Conservation (phyloP, 2,329 filamentous ascomycete species). For the Apiospora marii region DNA sequence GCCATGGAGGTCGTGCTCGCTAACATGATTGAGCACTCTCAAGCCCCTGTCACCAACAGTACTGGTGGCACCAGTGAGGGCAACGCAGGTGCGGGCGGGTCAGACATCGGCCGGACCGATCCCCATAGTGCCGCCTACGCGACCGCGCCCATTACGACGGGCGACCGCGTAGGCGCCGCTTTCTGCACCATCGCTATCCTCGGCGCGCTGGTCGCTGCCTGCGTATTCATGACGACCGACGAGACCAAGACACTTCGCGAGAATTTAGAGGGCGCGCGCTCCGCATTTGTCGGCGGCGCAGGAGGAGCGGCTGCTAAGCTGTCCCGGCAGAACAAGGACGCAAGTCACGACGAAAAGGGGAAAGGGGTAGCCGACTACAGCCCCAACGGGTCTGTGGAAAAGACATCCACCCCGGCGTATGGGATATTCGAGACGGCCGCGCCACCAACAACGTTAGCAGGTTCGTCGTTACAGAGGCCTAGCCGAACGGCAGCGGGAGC, state of each 20-base stretch:
- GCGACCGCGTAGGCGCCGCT: conserved; percentile 73
- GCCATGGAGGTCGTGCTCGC: conserved; percentile 71
- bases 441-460: not conserved
- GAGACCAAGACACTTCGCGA: conserved; percentile 46
- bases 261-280: conserved; percentile 36
- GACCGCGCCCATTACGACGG: conserved; percentile 57
- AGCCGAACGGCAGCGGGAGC: not conserved
- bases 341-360: conserved; percentile 24
- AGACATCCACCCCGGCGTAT: not conserved
- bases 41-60: conserved; percentile 47
- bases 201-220: conserved; percentile 60
- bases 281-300: conserved; percentile 14
- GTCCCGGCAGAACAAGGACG: not conserved
- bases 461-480: not conserved
- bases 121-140: conserved; percentile 34
- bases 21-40: conserved; percentile 60
- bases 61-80: conserved; percentile 60
- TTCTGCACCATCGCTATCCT: conserved; percentile 68
- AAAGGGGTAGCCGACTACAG: conserved; percentile 22
- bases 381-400: not conserved
- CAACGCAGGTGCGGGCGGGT: conserved; percentile 54
- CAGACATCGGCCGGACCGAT: conserved; percentile 52
- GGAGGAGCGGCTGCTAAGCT: conserved; percentile 20
- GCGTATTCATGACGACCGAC: conserved; percentile 57
- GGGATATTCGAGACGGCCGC: not conserved